Evolutionary conservation across 140 eudicot genomes (phyloP), one percentile per base, ranked within the genome.

Genomic region (Ambrosia hybrid): DNA sequence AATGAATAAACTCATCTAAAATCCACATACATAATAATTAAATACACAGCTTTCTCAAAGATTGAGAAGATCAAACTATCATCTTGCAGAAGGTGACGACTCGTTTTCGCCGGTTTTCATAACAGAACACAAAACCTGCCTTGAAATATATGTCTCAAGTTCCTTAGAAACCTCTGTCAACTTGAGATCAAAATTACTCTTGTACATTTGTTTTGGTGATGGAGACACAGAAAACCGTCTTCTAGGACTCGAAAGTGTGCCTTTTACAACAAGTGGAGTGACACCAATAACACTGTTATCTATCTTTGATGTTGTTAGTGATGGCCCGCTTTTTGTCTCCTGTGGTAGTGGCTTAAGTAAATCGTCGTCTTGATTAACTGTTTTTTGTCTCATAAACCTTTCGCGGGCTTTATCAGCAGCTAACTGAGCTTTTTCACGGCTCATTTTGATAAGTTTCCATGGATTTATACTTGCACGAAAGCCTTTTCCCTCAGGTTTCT

Each of bases 401-500:
- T 87, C 97, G 69, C 85, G 84, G 5, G 95, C 97, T 66, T 79
- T 85, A 46, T 83, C 91, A 34, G 92, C 96, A 39, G 95, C 97
- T 26, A 82, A 51, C 64, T 88, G 74, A 52, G 99, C 99, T 71
- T 83, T 93, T 51, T 86, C 96, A 15, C 85, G 76, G 80, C 86
- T 93, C 96, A 93, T 82, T 21, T 70, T 86, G 17, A 90, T 84
- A 36, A 93, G 88, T 77, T 84, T 93, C 99, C 99, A 93, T 55
- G 97, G 99, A 74, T 80, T 84, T 63, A 93, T 86, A 76, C 85
- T 84, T 55, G 95, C 96, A 33, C 83, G 98, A 67, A 87, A 87
- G 3, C 87, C 83, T 41, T 41, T 41, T 41, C 46, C 46, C 82
- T 82, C 79, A 70, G 86, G 91, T 74, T 85, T 85, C 74, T 85